Evolutionary conservation across 768 basidiomycete genomes (phyloP).

Genomic region (Arthromyces matolae): DNA sequence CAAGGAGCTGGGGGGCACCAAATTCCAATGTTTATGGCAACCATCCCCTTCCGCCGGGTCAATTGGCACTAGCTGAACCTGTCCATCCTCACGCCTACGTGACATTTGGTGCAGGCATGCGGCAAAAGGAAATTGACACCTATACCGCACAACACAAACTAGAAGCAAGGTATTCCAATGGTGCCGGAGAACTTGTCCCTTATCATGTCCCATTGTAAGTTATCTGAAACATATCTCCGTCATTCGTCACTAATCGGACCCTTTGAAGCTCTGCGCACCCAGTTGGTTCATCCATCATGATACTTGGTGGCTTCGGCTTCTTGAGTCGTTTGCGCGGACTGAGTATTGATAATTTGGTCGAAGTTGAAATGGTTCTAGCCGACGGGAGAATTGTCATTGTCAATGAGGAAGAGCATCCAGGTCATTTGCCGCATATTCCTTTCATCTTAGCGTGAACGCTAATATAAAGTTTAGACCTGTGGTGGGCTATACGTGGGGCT

Average conservation of each 20-base stretch:
- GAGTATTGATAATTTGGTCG: conserved; percentile 86
- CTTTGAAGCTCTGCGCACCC: conserved; percentile 67
- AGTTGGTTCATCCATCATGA: conserved; percentile 74
- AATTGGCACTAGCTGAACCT: conserved; percentile 49
- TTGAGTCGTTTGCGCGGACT: conserved; percentile 79
- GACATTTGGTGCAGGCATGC: conserved; percentile 82
- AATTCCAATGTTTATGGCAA: conserved; percentile 25
- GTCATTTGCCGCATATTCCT: conserved; percentile 30
- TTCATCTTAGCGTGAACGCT: background rate
- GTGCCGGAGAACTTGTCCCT: conserved; percentile 54
- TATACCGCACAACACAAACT: conserved; percentile 69
- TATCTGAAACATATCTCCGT: conserved; percentile 2
- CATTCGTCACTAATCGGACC: conserved; percentile 2
- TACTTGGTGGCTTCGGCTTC: conserved; percentile 88
- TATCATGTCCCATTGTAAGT: conserved; percentile 80
- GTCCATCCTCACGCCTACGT: conserved; percentile 73
- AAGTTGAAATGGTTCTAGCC: conserved; percentile 88
- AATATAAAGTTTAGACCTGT: conserved; percentile 60
- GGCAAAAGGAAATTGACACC: conserved; percentile 80
- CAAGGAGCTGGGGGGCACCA: conserved; percentile 33
- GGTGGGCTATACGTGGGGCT: conserved; percentile 85
- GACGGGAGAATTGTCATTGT: conserved; percentile 83
- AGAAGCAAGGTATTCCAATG: conserved; percentile 50
- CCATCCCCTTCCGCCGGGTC: conserved; percentile 24
- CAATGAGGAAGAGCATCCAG: conserved; percentile 68